Percentiles rank a stretch among this genome's conserved stretches.
Evolutionary conservation across 352 stramenopile genomes (phyloP).

Genomic region (Thalassiosira mediterranea): DNA sequence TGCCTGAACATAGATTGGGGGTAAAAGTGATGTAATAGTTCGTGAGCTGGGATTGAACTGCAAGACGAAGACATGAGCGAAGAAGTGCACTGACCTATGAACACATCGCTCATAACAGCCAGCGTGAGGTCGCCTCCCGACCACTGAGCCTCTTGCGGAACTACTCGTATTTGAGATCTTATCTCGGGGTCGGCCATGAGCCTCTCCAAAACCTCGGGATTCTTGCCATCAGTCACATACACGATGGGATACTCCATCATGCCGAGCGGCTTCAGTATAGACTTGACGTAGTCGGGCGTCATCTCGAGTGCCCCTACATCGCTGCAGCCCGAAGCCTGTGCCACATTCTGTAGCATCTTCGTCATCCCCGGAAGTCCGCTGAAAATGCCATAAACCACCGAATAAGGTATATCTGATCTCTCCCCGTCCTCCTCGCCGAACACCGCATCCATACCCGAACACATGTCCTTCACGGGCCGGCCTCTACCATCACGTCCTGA

Average conservation of each 20-base stretch:
- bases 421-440: conserved; percentile 16
- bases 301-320: background rate
- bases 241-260: conserved; percentile 13
- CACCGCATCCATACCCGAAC: conserved; percentile 3
- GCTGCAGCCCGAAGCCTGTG: conserved; percentile 2
- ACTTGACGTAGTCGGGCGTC: conserved; percentile 15
- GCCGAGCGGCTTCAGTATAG: conserved; percentile 3
- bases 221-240: conserved; percentile 12
- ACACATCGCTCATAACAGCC: conserved; percentile 12
- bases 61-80: no score
- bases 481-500: background rate
- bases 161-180: background rate
- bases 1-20: no score
- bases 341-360: background rate
- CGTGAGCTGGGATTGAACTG: no score
- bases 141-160: conserved; percentile 2
- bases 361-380: background rate
- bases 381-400: conserved; percentile 14
- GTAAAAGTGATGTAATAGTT: no score
- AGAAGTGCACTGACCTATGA: no score
- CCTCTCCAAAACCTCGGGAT: background rate
- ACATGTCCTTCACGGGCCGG: background rate
- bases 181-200: conserved; percentile 4
- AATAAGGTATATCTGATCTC: background rate
- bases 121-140: conserved; percentile 13